phyloP scores from a whole-genome alignment of 2,329 filamentous ascomycete species.

The Aspergillus uvarum region DNA sequence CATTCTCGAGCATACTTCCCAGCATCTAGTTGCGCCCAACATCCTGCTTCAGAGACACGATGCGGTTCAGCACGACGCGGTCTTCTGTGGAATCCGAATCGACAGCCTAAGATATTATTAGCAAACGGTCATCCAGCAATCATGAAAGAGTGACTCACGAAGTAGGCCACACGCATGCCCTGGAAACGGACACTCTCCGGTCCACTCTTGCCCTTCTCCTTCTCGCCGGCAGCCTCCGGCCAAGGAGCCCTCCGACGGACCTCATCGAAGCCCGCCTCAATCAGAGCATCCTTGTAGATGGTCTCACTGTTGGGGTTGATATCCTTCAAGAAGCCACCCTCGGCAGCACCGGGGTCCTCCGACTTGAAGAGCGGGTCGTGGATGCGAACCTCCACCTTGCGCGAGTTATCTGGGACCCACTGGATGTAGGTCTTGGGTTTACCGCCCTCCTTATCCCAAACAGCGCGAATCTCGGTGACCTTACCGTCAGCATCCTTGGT shows the following conservation, averaged over 20 bases:
- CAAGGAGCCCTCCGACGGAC: conserved; percentile 72
- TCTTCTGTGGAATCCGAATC: conserved; percentile 76
- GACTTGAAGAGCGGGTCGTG: conserved; percentile 85
- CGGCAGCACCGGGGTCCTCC: conserved; percentile 73
- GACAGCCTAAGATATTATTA: conserved; percentile 39
- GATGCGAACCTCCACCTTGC: conserved; percentile 70
- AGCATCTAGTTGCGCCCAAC: conserved; percentile 4
- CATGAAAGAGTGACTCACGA: conserved; percentile 15
- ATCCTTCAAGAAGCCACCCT: conserved; percentile 78
- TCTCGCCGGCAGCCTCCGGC: conserved; percentile 71
- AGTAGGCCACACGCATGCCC: conserved; percentile 74
- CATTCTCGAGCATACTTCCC: not conserved
- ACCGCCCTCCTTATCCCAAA: conserved; percentile 65
- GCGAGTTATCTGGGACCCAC: conserved; percentile 70
- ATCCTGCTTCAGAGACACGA: conserved; percentile 81
- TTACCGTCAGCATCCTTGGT: conserved; percentile 65
- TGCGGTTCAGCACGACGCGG: conserved; percentile 84
- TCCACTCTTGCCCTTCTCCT: conserved; percentile 49
- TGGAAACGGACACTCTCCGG: conserved; percentile 84
- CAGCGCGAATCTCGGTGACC: conserved; percentile 67
- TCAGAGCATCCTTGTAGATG: conserved; percentile 72
- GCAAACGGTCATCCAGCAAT: conserved; percentile 6
- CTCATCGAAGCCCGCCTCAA: conserved; percentile 81
- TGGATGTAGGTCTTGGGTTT: conserved; percentile 79
- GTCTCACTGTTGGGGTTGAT: conserved; percentile 82